Evolutionary conservation across 768 basidiomycete species (phyloP), one percentile per base, ranked within the genome.

Genomic region (Amanita rimosa): DNA sequence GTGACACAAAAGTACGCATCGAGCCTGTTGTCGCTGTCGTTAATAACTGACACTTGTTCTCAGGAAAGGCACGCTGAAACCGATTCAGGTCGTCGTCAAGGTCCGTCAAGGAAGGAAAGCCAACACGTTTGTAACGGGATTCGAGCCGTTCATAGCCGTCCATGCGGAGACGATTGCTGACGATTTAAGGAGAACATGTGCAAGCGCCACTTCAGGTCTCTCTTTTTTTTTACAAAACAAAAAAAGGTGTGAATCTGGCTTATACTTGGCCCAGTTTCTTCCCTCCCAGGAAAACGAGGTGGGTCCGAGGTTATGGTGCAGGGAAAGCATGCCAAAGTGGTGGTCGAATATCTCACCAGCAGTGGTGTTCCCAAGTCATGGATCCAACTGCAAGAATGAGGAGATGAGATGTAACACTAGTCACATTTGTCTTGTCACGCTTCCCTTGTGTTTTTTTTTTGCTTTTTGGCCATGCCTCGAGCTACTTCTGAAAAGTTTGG

Each of bases 331-430:
- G 68, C 72, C 16, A 73, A 75, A 54, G 66, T 69, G 2, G 83
- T 91, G 9, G 67, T 72, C 8, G 83, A 86, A 4, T 74, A 89
- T 52, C 61, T 96, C 35, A 60, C 75, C 2, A 71, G 67, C 19
- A 78, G 75, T 54, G 89, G 92, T 0, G 75, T 94, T 27, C 88
- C 90, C 22, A 86, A 83, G 67, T 73, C 73, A 57, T 94, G 87
- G 86, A 83, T 94, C 45, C 76, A 79, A 58, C 64, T 72, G 1
- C 19, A 60, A 58, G 1, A 81, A 78, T 52, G 35, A 68, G 47
- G 59, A 60, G n/a, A 65, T 3, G 22, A 24, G 22, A 24, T 2
- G 5, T 24, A 5, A 6, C 7, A 7, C 26, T 11, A 9, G 16
- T 21, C 4, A 29, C 27, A 27, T 4, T 44, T 33, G 40, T 37